phyloP scores from a whole-genome alignment of 805 yeast species.

The Saturnispora gosingensis region DNA sequence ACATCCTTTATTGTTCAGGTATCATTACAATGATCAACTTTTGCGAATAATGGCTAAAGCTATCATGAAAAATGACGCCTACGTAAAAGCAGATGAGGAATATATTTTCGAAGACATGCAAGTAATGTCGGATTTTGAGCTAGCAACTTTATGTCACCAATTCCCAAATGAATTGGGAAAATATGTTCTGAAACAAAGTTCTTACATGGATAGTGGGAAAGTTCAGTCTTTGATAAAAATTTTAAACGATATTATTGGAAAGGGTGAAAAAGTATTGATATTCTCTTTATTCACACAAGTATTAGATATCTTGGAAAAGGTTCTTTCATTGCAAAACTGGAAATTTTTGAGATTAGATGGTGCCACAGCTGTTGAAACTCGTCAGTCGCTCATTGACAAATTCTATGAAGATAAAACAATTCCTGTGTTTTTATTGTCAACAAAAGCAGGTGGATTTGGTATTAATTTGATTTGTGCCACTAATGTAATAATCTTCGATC shows the following conservation, averaged over 20 bases:
- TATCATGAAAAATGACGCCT: conserved; percentile 75
- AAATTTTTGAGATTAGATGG: conserved; percentile 87
- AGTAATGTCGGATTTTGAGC: conserved; percentile 87
- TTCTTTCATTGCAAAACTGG: conserved; percentile 52
- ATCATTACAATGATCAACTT: conserved; percentile 44
- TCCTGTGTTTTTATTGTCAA: conserved; percentile 80
- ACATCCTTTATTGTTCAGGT: conserved; percentile 82
- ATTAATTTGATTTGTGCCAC: conserved; percentile 94
- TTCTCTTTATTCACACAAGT: conserved; percentile 92
- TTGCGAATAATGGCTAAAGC: conserved; percentile 62
- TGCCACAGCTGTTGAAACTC: conserved; percentile 81
- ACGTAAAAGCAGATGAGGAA: conserved; percentile 61
- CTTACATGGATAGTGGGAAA: conserved; percentile 65
- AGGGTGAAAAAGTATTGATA: conserved; percentile 60
- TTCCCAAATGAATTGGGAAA: conserved; percentile 58
- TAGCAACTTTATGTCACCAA: conserved; percentile 61
- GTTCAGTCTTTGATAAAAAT: conserved; percentile 46
- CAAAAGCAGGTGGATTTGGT: conserved; percentile 99
- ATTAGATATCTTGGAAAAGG: conserved; percentile 76
- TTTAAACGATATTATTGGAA: conserved; percentile 44
- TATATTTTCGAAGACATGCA: conserved; percentile 91
- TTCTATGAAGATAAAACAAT: conserved; percentile 75
- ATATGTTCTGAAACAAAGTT: conserved; percentile 43
- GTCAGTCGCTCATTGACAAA: conserved; percentile 86
- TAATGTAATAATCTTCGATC: conserved; percentile 83